phyloP scores from a whole-genome alignment of 345 rosid genomes.

The Garcia nutans region DNA sequence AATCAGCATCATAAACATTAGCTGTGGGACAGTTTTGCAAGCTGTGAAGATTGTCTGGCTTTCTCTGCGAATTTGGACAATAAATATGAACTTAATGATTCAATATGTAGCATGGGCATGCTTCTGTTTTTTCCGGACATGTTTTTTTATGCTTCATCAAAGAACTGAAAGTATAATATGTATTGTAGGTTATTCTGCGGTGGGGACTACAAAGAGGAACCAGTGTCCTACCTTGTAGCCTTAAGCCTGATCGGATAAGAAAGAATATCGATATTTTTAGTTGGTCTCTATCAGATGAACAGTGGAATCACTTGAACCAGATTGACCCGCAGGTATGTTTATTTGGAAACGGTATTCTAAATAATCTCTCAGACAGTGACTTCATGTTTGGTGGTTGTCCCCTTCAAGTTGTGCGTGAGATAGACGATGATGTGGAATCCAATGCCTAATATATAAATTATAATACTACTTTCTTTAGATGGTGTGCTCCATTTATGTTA shows the following conservation, averaged over 20 bases:
- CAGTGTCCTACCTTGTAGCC: slow-evolving; percentile 59
- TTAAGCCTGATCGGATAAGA: slow-evolving; percentile 51
- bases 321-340: slow-evolving; percentile 59
- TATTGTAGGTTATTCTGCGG: slow-evolving; percentile 47
- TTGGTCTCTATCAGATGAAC: slow-evolving; percentile 50
- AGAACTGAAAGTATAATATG: not conserved
- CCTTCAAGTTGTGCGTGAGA: slow-evolving; percentile 52
- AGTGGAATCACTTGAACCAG: slow-evolving; percentile 47
- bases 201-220: slow-evolving; percentile 69
- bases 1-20: not conserved
- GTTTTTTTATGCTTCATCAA: slow-evolving; percentile 2
- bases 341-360: slow-evolving; percentile 44
- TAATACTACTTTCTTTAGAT: slow-evolving; percentile 10
- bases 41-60: not conserved
- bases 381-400: slow-evolving; percentile 47
- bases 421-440: slow-evolving; percentile 50
- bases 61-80: not conserved
- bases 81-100: not conserved
- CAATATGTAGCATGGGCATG: not conserved
- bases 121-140: not conserved
- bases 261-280: slow-evolving; percentile 48
- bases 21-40: too few species aligned
- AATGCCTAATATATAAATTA: slow-evolving; percentile 24
- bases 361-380: slow-evolving; percentile 36
- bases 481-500: slow-evolving; percentile 16